Percentiles rank a stretch among this genome's conserved stretches.
phyloP scores from a whole-genome alignment of 148 eudicot species.

The Amaranthus hypochondriacus region DNA sequence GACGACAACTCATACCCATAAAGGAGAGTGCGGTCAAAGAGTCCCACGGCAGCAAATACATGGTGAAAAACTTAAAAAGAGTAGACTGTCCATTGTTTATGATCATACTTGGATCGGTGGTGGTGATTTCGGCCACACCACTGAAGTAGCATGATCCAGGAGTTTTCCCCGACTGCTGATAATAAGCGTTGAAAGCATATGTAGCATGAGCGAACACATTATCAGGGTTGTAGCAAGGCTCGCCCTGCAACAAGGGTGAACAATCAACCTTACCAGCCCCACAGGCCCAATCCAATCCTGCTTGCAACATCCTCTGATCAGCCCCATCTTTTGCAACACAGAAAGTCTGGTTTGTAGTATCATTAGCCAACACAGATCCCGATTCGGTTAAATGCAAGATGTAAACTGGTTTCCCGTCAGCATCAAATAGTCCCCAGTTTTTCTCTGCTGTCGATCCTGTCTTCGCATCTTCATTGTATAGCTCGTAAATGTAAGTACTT shows the following conservation, averaged over 20 bases:
- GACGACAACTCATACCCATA: too few species aligned
- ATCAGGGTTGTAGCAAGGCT: conserved; percentile 81
- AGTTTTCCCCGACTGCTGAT: conserved; percentile 51
- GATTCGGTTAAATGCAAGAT: conserved; percentile 46
- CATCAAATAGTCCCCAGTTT: conserved; percentile 84
- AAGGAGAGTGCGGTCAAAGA: too few species aligned
- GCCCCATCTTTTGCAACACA: conserved; percentile 67
- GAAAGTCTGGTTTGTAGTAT: conserved; percentile 61
- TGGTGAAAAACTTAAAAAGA: not conserved
- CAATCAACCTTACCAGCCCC: conserved; percentile 89
- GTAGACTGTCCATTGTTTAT: not conserved
- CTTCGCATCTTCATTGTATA: conserved; percentile 72
- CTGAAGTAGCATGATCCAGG: conserved; percentile 72
- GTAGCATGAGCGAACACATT: conserved; percentile 60
- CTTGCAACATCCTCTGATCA: conserved; percentile 75
- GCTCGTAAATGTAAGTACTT: conserved; percentile 79
- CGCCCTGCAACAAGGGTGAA: conserved; percentile 54
- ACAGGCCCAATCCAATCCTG: conserved; percentile 97
- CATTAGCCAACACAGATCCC: conserved; percentile 57
- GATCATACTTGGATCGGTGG: conserved; percentile 76
- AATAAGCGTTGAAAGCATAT: conserved; percentile 69
- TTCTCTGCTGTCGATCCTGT: conserved; percentile 67
- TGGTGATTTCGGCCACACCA: conserved; percentile 75
- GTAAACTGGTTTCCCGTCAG: conserved; percentile 57
- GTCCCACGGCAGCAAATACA: not conserved